Base-by-base conservation (phyloP, 768 basidiomycete genomes). In the Termitomyces eurrhizus region DNA sequence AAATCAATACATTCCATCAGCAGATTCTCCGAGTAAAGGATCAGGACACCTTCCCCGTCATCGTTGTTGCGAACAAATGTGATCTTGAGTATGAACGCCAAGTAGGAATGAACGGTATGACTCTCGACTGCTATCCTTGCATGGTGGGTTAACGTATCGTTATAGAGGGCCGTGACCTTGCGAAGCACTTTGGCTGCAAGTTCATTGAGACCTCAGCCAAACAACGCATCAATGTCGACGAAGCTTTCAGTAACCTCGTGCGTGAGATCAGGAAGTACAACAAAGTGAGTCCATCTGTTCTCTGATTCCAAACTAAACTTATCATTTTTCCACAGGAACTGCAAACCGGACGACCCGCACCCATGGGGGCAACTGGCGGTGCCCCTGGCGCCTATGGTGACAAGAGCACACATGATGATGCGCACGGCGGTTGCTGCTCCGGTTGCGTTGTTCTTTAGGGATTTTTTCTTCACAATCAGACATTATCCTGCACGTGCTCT, bases 201-300 rank as follows among this genome's bases (percentile, higher is more conserved):
- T 97, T 95, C 74, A 91, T 95, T 60, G 95, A 98, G 74, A 96
- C 94, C 1, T 98, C 95, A 4, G 95, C 95, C 49, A 97, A 97
- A 76, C 90, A 95, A 69, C 85, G 95, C 56, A 93, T 95, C 77
- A 97, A 97, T 67, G 95, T 98, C 58, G 95, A 98, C 66, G 93
- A 97, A 77, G 93, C 93, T 13, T 98, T 98, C 78, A 86, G 83
- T 68, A 89, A 90, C 63, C 89, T 98, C 65, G 94, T 98, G 35
- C 87, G 95, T 36, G 92, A 95, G 74, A 97, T 97, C 68, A 83
- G 94, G 70, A 89, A 89, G 72, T 95, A 93, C 72, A 97, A 95
- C 80, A 93, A 92, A 82, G 94, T 92, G 53, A 52, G 78, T 57
- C 42, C 33, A 26, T 56, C 62, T 61, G 3, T 26, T 24, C n/a